These are phyloP conservation scores for Aspergillus pseudoterreus DNA, from an alignment of 2,329 filamentous ascomycete genomes.

Conservation along the genomic window DNA sequence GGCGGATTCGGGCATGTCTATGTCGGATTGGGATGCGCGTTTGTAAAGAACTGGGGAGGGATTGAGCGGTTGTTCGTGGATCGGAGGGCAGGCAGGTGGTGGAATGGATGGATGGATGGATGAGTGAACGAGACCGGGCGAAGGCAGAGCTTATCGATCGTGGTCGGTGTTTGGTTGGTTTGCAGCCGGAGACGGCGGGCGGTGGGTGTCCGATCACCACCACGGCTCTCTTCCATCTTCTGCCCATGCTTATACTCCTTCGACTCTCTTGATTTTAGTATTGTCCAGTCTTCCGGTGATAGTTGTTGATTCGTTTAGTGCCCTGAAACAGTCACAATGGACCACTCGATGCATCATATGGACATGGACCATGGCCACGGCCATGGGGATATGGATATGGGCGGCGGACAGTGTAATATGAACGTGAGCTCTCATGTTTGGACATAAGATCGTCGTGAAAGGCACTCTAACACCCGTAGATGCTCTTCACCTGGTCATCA, in stretches of 20 bases:
- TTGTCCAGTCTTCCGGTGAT: no score
- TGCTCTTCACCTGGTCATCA: conserved; percentile 97
- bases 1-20: conserved; percentile 41
- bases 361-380: conserved; percentile 43
- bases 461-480: conserved; percentile 52
- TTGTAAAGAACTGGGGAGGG: neutral
- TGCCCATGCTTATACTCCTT: neutral
- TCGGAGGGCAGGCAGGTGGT: neutral
- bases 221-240: neutral
- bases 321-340: conserved; percentile 21
- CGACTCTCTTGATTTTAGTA: neutral
- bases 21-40: conserved; percentile 1
- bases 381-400: conserved; percentile 58
- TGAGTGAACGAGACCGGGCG: conserved; percentile 1
- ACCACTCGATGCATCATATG: conserved; percentile 36
- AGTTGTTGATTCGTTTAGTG: neutral
- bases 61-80: neutral
- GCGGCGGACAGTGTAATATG: conserved; percentile 72
- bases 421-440: conserved; percentile 55
- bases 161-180: conserved; percentile 31
- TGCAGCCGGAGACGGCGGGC: conserved; percentile 22
- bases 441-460: neutral
- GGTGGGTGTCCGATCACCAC: neutral
- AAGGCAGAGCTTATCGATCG: conserved; percentile 4
- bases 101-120: neutral